Evolutionary conservation across 768 basidiomycete genomes (phyloP).

Genomic region (Leucocoprinus leucothites): DNA sequence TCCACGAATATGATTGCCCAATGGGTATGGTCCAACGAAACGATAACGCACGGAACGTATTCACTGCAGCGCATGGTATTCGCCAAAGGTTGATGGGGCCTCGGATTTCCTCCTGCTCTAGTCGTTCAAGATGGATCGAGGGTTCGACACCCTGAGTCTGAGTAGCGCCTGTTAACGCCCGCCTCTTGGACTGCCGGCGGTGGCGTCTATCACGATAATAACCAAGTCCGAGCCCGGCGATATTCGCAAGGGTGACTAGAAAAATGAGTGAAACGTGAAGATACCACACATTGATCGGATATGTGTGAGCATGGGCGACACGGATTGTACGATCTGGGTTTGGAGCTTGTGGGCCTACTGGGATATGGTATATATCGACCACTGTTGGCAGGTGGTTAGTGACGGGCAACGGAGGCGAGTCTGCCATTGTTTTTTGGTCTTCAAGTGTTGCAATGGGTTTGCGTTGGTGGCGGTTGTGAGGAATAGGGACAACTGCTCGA

Average conservation of each 20-base stretch:
- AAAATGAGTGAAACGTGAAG: slow-evolving; percentile 39
- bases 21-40: slow-evolving; percentile 37
- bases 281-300: slow-evolving; percentile 42
- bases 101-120: background rate
- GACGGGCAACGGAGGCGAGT: slow-evolving; percentile 19
- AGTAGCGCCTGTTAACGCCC: background rate
- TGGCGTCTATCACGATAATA: slow-evolving; percentile 16
- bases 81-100: slow-evolving; percentile 16
- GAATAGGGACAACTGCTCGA: no score
- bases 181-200: background rate
- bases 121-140: no score
- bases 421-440: background rate
- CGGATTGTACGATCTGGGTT: slow-evolving; percentile 3
- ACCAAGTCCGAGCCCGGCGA: slow-evolving; percentile 21
- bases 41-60: slow-evolving; percentile 30
- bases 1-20: slow-evolving; percentile 32
- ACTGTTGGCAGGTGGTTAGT: background rate
- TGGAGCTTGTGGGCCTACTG: background rate
- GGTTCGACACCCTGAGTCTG: no score
- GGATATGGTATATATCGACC: background rate
- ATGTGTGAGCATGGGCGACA: slow-evolving; percentile 14
- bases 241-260: slow-evolving; percentile 33
- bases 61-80: slow-evolving; percentile 30
- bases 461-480: no score
- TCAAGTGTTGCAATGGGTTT: no score